Conservation (phyloP, 1,139 yeast genomes). For the Candida anutae region DNA sequence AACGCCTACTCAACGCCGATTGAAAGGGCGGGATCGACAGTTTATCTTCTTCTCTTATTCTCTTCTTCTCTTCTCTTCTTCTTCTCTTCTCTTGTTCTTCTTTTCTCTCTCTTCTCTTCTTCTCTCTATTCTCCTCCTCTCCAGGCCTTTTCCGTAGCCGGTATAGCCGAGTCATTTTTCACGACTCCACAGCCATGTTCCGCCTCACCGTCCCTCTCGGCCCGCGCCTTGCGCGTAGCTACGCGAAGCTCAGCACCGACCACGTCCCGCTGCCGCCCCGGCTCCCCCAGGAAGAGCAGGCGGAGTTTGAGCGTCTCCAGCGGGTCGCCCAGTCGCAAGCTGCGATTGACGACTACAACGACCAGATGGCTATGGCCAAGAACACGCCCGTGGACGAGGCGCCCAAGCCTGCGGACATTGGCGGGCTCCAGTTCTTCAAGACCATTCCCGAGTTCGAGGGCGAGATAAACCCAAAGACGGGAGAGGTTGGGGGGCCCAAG, state of each 20-base stretch:
- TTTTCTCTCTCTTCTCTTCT: background rate
- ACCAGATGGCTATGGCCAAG: conserved; percentile 27
- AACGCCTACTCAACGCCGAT: no score
- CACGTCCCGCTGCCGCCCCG: conserved; percentile 65
- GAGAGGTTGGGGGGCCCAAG: conserved; percentile 97
- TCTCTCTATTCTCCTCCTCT: background rate
- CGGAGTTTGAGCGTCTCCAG: conserved; percentile 83
- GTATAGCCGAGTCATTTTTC: no score
- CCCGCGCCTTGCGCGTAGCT: background rate
- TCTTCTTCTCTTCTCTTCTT: background rate
- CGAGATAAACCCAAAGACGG: conserved; percentile 84
- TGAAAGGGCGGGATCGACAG: no score
- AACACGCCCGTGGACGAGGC: conserved; percentile 2
- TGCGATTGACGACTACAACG: conserved; percentile 71
- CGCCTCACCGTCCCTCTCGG: no score
- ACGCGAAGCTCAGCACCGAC: conserved; percentile 20
- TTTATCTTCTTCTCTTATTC: background rate
- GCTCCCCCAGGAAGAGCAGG: conserved; percentile 80
- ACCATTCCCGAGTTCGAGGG: conserved; percentile 96
- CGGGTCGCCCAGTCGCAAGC: conserved; percentile 73
- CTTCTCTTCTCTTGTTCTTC: background rate
- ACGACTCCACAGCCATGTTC: no score
- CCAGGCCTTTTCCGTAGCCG: no score
- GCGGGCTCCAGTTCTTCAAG: conserved; percentile 57
- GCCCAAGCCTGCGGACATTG: conserved; percentile 40